These are phyloP conservation scores for Penicillium brasilianum DNA, from an alignment of 2,329 filamentous ascomycete species.

Conservation along the genomic window DNA sequence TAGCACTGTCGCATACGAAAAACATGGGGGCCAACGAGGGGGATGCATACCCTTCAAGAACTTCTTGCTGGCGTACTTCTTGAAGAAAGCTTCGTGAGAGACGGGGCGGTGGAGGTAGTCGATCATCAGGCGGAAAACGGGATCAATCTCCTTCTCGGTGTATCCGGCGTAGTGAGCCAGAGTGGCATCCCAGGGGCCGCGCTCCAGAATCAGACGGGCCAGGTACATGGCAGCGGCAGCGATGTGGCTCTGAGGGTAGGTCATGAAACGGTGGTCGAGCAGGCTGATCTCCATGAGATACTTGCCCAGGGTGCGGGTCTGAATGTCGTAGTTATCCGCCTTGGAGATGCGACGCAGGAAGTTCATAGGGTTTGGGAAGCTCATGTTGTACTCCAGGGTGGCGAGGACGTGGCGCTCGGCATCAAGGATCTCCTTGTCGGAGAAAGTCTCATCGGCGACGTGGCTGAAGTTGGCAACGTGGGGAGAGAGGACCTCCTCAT, in stretches of 20 bases:
- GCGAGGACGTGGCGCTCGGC: slow-evolving; percentile 94
- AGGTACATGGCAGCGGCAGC: slow-evolving; percentile 95
- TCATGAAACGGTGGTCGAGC: slow-evolving; percentile 91
- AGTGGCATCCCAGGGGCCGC: slow-evolving; percentile 89
- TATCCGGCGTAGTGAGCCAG: slow-evolving; percentile 92
- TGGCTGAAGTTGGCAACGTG: slow-evolving; percentile 97
- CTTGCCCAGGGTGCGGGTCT: slow-evolving; percentile 95
- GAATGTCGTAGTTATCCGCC: slow-evolving; percentile 98
- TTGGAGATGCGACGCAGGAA: slow-evolving; percentile 98
- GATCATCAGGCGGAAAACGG: slow-evolving; percentile 91
- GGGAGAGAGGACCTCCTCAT: slow-evolving; percentile 95
- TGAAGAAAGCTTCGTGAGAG: slow-evolving; percentile 96
- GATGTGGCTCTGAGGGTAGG: slow-evolving; percentile 84
- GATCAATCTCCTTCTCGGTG: slow-evolving; percentile 87
- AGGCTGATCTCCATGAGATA: slow-evolving; percentile 97
- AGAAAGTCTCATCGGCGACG: slow-evolving; percentile 95
- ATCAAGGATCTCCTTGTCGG: slow-evolving; percentile 90
- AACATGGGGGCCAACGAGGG: background rate
- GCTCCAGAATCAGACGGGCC: slow-evolving; percentile 84
- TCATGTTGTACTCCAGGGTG: slow-evolving; percentile 93
- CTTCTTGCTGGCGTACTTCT: slow-evolving; percentile 99
- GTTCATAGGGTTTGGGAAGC: slow-evolving; percentile 99
- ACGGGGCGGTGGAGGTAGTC: slow-evolving; percentile 93
- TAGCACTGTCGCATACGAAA: slow-evolving; percentile 15
- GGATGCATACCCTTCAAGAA: slow-evolving; percentile 85